These are phyloP conservation scores for Prunus persica DNA, from an alignment of 306 rosid genomes.

Conservation along the genomic window Prunus_persica_NCBIv2 NC_034014.1:15743501-15744000, in stretches of 20 bases:
- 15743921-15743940: background rate
- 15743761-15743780: constrained; percentile 16
- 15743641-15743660: constrained; percentile 1
- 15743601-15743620: background rate
- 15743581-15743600: constrained; percentile 8
- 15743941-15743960: background rate
- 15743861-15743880: background rate
- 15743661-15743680: constrained; percentile 4
- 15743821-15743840: background rate
- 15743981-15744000: background rate
- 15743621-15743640: background rate
- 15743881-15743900: background rate
- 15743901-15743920: background rate
- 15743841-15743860: background rate
- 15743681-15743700: background rate
- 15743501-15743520: background rate
- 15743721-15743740: background rate
- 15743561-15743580: background rate
- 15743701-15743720: background rate
- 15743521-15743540: background rate
- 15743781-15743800: background rate
- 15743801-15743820: background rate
- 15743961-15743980: background rate
- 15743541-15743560: background rate
- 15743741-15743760: constrained; percentile 9